A percentile compares a stretch with the other conserved stretches of the same genome.
These are phyloP conservation scores for Termitomyces sp. DNA, from an alignment of 768 basidiomycete species.

Conservation along the genomic window DNA sequence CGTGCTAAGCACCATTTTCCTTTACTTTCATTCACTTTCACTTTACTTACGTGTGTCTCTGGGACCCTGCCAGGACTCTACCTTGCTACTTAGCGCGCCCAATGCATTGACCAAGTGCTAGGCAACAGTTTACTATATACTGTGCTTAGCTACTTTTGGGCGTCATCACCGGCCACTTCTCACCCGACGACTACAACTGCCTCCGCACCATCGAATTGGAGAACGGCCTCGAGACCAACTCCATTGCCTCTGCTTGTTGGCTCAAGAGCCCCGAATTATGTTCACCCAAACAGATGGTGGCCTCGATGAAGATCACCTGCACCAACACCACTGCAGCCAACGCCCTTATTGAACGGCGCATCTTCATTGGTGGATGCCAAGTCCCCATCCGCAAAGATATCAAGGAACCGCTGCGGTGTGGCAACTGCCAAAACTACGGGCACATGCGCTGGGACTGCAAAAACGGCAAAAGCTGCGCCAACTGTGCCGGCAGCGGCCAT, in stretches of 20 bases:
- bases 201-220: not conserved
- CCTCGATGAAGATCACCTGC: not conserved
- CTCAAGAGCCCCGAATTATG: not conserved
- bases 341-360: not conserved
- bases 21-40: too few relatives aligned
- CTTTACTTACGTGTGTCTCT: too few relatives aligned
- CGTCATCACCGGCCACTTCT: too few relatives aligned
- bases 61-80: too few relatives aligned
- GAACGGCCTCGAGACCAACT: not conserved
- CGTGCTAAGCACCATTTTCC: too few relatives aligned
- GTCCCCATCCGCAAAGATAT: not conserved
- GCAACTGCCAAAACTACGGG: not conserved
- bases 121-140: too few relatives aligned
- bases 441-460: not conserved
- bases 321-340: not conserved
- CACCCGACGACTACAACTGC: not conserved
- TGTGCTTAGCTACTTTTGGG: too few relatives aligned
- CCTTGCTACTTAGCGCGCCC: too few relatives aligned
- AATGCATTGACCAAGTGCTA: too few relatives aligned
- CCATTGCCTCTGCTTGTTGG: not conserved
- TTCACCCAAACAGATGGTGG: not conserved
- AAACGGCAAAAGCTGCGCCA: not conserved
- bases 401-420: not conserved
- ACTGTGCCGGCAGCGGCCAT: not conserved
- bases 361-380: not conserved